These are phyloP conservation scores for Lactifluus rugatus DNA, from an alignment of 768 basidiomycete genomes.

Conservation along the genomic window DNA sequence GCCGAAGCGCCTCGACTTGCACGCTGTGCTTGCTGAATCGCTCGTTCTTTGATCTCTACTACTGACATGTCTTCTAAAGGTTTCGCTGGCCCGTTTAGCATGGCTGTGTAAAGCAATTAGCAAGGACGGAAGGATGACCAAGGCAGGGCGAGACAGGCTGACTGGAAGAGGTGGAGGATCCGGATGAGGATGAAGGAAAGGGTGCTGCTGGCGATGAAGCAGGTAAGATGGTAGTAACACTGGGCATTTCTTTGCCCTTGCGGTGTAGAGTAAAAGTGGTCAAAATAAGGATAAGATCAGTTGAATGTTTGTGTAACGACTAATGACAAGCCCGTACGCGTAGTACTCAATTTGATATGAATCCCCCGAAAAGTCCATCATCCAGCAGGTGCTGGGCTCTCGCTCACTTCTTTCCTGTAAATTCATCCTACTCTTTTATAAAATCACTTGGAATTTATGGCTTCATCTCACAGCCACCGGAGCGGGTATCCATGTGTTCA, in stretches of 20 bases:
- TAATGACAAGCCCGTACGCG: too few species aligned
- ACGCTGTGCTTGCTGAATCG: conserved; percentile 39
- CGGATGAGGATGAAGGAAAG: conserved; percentile 20
- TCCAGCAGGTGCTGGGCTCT: too few species aligned
- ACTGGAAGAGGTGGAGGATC: conserved; percentile 21
- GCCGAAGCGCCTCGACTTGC: conserved; percentile 52
- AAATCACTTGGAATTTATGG: too few species aligned
- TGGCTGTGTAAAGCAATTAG: conserved; percentile 16
- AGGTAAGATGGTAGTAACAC: conserved; percentile 31
- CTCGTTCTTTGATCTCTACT: conserved; percentile 40
- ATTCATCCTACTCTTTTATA: too few species aligned
- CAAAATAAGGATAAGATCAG: conserved; percentile 17
- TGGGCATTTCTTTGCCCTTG: conserved; percentile 29
- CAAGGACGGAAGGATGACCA: conserved; percentile 20
- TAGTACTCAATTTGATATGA: too few species aligned
- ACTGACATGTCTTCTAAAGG: conserved; percentile 28
- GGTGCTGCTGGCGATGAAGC: conserved; percentile 27
- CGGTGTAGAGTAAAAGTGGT: neutral
- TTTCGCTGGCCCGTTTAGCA: conserved; percentile 20
- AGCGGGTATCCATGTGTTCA: too few species aligned
- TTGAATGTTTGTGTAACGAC: too few species aligned
- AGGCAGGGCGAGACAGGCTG: conserved; percentile 22
- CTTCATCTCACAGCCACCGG: too few species aligned
- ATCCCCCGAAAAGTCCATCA: too few species aligned
- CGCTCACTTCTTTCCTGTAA: too few species aligned